Base-by-base conservation (phyloP, 352 stramenopile genomes). In the Globisporangium okanoganense region DNA sequence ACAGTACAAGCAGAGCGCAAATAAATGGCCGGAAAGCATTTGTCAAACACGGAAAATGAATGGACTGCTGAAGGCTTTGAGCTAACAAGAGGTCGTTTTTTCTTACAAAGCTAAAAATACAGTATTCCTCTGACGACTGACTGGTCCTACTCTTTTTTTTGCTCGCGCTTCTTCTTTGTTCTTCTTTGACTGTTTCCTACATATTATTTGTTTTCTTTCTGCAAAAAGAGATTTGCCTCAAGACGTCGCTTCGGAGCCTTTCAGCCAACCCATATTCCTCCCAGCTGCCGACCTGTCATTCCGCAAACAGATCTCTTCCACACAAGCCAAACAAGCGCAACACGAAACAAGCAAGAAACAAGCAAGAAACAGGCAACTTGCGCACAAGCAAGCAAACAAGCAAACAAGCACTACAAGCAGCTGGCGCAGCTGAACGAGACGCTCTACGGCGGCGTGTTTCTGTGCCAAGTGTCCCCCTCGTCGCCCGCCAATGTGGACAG, bases 391-490 rank as follows among this genome's bases (percentile, higher is more conserved):
- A 41, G n/a, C 25, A 14, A 40, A 43, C 27, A 56, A 56, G 22
- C 49, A 56, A 36, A 24, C 43, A 50, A 29, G 13, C 31, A 33
- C 8, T 56, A 56, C 50, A 56, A 44, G 31, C 50, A 56, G 50
- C 29, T 56, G n/a, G 31, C n/a, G 9, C 27, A 53, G 20, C 27
- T 53, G 27, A 53, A 24, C 24, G 24, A 53, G 47, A 53, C 47
- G 10, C 27, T 53, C 24, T 53, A 53, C 5, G 47, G 47, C 0
- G 47, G 27, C 47, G 47, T 53, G 47, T 53, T 53, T 27, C 47
- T 53, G 12, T 53, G 47, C 47, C 24, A 53, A 10, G 47, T 56
- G 8, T 25, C 16, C 29, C 27, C 49, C 18, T 43, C 49, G n/a
- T n/a, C n/a, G 5, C n/a, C 49, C 24, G 1, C 20, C 38, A 16